Evolutionary conservation across 345 rosid genomes (phyloP), one percentile per base, ranked within the genome.

Genomic region (Lagerstroemia speciosa): DNA sequence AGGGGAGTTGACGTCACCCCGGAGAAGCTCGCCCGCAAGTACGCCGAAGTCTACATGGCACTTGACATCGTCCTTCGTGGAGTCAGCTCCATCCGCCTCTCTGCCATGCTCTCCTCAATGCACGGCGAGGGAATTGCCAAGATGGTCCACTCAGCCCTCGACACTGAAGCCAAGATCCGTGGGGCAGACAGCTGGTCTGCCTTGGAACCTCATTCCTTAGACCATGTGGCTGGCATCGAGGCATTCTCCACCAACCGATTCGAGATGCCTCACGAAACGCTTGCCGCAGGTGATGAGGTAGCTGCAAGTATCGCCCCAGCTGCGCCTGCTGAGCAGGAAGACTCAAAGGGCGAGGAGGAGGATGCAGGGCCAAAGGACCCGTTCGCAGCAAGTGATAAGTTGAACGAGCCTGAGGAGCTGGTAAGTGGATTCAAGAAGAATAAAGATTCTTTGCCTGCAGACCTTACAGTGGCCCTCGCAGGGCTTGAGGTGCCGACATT

Each of bases 1-100:
- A 96, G 98, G n/a, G 99, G 99, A 53, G 97, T 94, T 6, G 99
- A 89, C 29, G 99, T 94, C 45, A 92, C 96, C n/a, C 97, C 98
- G 5, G 99, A 91, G 79, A 94, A 94, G 83, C 87, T 94, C 45
- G 82, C 81, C 71, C 78, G 93, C 34, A 94, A 90, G 69, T 94
- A 94, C 67, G 97, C 98, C 2, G 99, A 94, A 88, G 86, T 88
- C 67, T 94, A 94, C 75, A 94, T 94, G 98, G 99, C 99, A 10
- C 81, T 94, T 27, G 98, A 94, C 61, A 94, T 94, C 27, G 99
- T 94, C 27, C 79, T 94, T 26, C 93, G 97, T 3, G 98, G 99
- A 14, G 98, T 87, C 33, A 92, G 98, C 73, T 82, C 80, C 72
- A 92, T 94, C 40, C 85, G 99, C 40, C 84, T 94, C 10, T 91